A percentile compares a stretch with the other conserved stretches of the same genome.
These are phyloP conservation scores for Letharia columbiana DNA, from an alignment of 495 filamentous ascomycete genomes.

Conservation along the genomic window DNA sequence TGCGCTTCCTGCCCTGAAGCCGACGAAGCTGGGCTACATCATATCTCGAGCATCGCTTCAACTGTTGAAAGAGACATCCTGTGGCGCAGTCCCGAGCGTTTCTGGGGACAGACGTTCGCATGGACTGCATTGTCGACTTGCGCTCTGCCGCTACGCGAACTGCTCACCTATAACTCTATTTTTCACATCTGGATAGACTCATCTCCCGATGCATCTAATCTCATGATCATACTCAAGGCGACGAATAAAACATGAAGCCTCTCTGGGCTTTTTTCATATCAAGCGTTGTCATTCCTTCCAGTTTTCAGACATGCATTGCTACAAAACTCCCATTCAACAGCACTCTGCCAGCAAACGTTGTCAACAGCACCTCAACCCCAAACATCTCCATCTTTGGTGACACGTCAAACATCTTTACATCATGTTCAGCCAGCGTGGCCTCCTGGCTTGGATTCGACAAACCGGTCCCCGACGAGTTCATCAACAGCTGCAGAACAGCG, in stretches of 20 bases:
- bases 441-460: neutral
- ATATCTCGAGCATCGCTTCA: neutral
- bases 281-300: no score
- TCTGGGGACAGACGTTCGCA: neutral
- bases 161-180: neutral
- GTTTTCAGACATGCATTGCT: neutral
- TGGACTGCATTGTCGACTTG: neutral
- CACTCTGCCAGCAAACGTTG: no score
- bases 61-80: neutral
- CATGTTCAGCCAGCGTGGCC: neutral
- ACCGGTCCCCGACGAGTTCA: neutral
- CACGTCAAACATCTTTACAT: neutral
- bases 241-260: neutral
- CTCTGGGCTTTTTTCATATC: neutral
- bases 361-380: neutral
- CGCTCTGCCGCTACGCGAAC: neutral
- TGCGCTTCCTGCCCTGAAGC: neutral
- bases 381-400: neutral
- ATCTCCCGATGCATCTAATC: neutral
- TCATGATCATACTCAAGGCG: neutral
- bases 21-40: neutral
- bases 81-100: neutral
- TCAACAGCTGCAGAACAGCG: neutral
- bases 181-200: neutral
- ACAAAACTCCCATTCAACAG: neutral